Evolutionary conservation across 176 grass and related monocot genomes (phyloP).

Genomic region (Raddia guianensis): DNA sequence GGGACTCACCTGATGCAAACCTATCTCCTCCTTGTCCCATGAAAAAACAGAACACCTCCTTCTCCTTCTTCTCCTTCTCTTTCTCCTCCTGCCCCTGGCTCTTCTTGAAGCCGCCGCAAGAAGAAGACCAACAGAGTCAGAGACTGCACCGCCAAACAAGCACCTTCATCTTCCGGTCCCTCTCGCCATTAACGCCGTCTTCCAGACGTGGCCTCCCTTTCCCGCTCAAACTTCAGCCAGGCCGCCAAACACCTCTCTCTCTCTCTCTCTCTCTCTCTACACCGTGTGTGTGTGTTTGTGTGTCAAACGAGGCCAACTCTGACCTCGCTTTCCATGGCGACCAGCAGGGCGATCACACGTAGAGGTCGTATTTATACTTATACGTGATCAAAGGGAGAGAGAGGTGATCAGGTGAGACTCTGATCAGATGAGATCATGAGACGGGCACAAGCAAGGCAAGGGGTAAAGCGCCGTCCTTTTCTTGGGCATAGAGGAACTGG

Average conservation of each 20-base stretch:
- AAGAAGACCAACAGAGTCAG: background rate
- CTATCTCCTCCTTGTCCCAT: background rate
- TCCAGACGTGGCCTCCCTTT: conserved; percentile 17
- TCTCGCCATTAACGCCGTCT: conserved; percentile 43
- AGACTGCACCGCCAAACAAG: background rate
- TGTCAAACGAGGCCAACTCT: conserved; percentile 16
- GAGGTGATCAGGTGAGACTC: too few relatives aligned
- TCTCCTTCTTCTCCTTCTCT: too few relatives aligned
- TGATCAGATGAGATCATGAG: background rate
- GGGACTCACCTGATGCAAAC: background rate
- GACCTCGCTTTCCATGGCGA: conserved; percentile 12
- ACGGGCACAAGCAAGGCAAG: background rate
- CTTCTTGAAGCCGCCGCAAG: background rate
- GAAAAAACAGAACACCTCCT: background rate
- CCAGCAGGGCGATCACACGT: background rate
- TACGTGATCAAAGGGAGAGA: conserved; percentile 2
- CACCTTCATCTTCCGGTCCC: conserved; percentile 4
- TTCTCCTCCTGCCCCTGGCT: background rate
- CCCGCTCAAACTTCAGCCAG: conserved; percentile 19
- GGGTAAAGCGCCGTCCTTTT: conserved; percentile 55
- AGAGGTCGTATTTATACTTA: conserved; percentile 14
- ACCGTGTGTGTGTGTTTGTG: background rate
- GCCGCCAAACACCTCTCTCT: background rate
- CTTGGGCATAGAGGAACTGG: conserved; percentile 69
- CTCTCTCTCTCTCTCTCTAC: background rate